A percentile compares a stretch with the other conserved stretches of the same genome.
Conservation (phyloP, 1,284 basidiomycete genomes). For the Vanrija humicola region DNA sequence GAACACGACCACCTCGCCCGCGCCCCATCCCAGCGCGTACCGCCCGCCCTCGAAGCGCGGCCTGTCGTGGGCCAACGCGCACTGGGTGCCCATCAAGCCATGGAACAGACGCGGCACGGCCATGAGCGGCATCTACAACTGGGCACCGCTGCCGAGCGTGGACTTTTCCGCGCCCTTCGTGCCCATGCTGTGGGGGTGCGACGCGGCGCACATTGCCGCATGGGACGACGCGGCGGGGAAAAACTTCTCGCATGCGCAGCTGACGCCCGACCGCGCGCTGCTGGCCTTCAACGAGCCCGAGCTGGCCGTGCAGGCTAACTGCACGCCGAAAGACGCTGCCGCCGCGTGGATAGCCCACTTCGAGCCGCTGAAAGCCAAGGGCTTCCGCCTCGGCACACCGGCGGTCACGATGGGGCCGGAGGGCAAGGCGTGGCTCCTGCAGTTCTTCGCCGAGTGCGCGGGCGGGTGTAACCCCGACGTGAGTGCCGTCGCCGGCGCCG, state of each 20-base stretch:
- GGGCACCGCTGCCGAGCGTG: slow-evolving; percentile 18
- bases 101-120: slow-evolving; percentile 18
- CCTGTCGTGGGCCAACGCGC: slow-evolving; percentile 26
- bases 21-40: too few relatives aligned
- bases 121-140: slow-evolving; percentile 34
- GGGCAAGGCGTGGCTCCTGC: slow-evolving; percentile 51
- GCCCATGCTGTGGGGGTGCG: slow-evolving; percentile 38
- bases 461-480: slow-evolving; percentile 50
- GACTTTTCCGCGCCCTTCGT: slow-evolving; percentile 24
- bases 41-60: slow-evolving; percentile 4
- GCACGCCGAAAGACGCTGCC: slow-evolving; percentile 25
- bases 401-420: slow-evolving; percentile 49
- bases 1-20: too few relatives aligned
- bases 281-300: slow-evolving; percentile 37
- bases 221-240: slow-evolving; percentile 18
- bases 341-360: slow-evolving; percentile 23
- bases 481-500: too few relatives aligned
- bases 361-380: slow-evolving; percentile 34
- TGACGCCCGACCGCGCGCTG: slow-evolving; percentile 20
- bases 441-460: slow-evolving; percentile 49
- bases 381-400: slow-evolving; percentile 50
- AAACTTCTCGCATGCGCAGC: slow-evolving; percentile 13
- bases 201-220: slow-evolving; percentile 13
- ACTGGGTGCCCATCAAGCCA: slow-evolving; percentile 26
- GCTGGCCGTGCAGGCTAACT: slow-evolving; percentile 22